These are phyloP conservation scores for Fusarium sarcochroum DNA, from an alignment of 2,329 filamentous ascomycete genomes.

Conservation along the genomic window DNA sequence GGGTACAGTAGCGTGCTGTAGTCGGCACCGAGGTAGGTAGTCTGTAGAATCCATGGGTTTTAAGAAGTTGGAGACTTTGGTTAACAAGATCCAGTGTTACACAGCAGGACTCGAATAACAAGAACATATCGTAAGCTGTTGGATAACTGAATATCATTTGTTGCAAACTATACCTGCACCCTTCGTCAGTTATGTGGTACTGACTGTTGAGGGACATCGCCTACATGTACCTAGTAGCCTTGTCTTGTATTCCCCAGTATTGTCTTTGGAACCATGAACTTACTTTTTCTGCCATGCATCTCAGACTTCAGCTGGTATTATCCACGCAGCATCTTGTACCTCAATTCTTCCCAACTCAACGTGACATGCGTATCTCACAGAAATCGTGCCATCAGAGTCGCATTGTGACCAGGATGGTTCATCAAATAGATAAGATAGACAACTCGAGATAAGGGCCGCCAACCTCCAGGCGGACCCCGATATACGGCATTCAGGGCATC, in stretches of 20 bases:
- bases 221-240: background rate
- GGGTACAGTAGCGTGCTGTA: slow-evolving; percentile 10
- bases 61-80: background rate
- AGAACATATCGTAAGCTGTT: background rate
- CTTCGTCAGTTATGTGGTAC: background rate
- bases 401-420: slow-evolving; percentile 10
- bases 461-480: slow-evolving; percentile 41
- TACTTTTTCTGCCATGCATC: background rate
- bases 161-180: background rate
- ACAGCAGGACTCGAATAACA: background rate
- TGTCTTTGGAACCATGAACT: background rate
- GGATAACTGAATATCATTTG: background rate
- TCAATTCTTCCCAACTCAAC: slow-evolving; percentile 1
- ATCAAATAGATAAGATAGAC: slow-evolving; percentile 28
- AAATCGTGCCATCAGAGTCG: slow-evolving; percentile 39
- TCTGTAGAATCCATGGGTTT: background rate
- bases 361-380: slow-evolving; percentile 7
- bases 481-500: slow-evolving; percentile 40
- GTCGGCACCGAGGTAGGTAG: too few relatives aligned
- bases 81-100: background rate
- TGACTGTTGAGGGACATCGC: too few relatives aligned
- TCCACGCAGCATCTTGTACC: slow-evolving; percentile 3
- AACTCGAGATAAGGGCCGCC: slow-evolving; percentile 32
- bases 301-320: background rate
- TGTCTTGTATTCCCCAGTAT: background rate